Evolutionary conservation across 495 filamentous ascomycete genomes (phyloP).

Genomic region (Hypomontagnella monticulosa): DNA sequence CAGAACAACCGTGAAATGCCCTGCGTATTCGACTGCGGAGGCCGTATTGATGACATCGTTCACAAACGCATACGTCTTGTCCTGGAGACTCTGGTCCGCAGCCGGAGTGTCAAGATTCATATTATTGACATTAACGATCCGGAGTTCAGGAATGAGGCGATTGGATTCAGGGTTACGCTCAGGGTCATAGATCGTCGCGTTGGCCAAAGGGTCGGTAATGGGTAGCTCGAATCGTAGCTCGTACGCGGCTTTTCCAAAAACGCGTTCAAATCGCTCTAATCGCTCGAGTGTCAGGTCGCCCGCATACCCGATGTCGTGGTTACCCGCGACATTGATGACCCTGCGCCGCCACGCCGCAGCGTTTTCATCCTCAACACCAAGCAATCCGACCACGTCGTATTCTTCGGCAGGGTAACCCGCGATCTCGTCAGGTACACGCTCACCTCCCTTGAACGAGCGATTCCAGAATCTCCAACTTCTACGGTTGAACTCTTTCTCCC

Average conservation of each 20-base stretch:
- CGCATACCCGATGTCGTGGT: constrained; percentile 96
- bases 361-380: constrained; percentile 49
- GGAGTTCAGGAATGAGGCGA: constrained; percentile 68
- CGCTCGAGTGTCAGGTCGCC: constrained; percentile 81
- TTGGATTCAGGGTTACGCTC: constrained; percentile 47
- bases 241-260: constrained; percentile 89
- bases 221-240: constrained; percentile 78
- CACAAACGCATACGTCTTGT: constrained; percentile 78
- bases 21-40: constrained; percentile 69
- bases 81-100: constrained; percentile 68
- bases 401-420: constrained; percentile 57
- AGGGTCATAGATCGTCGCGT: constrained; percentile 49
- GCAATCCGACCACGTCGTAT: constrained; percentile 62
- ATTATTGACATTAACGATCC: constrained; percentile 86
- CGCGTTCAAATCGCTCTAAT: constrained; percentile 78
- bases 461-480: constrained; percentile 83
- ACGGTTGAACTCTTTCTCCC: constrained; percentile 79
- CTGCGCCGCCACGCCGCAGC: constrained; percentile 72
- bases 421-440: constrained; percentile 72
- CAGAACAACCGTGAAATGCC: constrained; percentile 80
- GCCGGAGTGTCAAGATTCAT: constrained; percentile 92
- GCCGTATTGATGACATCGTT: constrained; percentile 75
- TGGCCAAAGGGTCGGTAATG: constrained; percentile 41
- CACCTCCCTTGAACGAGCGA: constrained; percentile 75
- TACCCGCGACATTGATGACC: constrained; percentile 89